phyloP scores from a whole-genome alignment of 1,284 basidiomycete genomes.

The Cutaneotrichosporon daszewskae region DNA sequence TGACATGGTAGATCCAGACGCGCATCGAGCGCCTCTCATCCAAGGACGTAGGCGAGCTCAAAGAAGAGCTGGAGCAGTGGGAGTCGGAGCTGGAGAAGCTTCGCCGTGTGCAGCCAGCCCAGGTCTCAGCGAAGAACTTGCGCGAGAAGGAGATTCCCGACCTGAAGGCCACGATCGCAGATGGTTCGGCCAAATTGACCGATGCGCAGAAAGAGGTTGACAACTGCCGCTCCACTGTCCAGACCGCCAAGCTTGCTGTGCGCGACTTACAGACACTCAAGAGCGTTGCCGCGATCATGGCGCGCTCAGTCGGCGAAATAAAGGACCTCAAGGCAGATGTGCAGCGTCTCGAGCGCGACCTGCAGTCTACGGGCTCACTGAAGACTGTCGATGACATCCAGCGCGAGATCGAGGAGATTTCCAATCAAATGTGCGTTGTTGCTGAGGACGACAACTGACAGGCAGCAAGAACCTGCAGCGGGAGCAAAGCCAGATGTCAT shows the following conservation, averaged over 20 bases:
- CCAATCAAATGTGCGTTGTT: slow-evolving; percentile 59
- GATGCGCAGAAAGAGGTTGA: slow-evolving; percentile 55
- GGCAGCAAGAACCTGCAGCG: slow-evolving; percentile 65
- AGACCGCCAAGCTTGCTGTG: slow-evolving; percentile 35
- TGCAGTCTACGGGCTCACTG: slow-evolving; percentile 64
- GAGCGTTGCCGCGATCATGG: slow-evolving; percentile 59
- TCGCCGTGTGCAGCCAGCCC: slow-evolving; percentile 57
- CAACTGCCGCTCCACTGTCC: slow-evolving; percentile 35
- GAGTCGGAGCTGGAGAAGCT: slow-evolving; percentile 56
- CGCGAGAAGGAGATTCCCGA: slow-evolving; percentile 60
- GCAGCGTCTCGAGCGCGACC: slow-evolving; percentile 60
- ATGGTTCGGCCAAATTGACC: slow-evolving; percentile 56
- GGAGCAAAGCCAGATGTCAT: slow-evolving; percentile 57
- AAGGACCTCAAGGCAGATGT: slow-evolving; percentile 63
- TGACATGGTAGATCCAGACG: slow-evolving; percentile 51
- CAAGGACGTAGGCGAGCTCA: slow-evolving; percentile 42
- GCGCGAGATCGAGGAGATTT: slow-evolving; percentile 60
- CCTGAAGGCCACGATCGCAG: slow-evolving; percentile 61
- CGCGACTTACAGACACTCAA: slow-evolving; percentile 64
- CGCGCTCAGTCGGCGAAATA: slow-evolving; percentile 61
- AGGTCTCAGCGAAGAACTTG: slow-evolving; percentile 49
- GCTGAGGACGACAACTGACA: background rate
- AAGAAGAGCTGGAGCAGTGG: slow-evolving; percentile 59
- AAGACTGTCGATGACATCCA: slow-evolving; percentile 83
- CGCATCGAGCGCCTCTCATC: slow-evolving; percentile 21